These are phyloP conservation scores for Monilinia fructicola DNA, from an alignment of 2,329 filamentous ascomycete species.

Conservation along the genomic window DNA sequence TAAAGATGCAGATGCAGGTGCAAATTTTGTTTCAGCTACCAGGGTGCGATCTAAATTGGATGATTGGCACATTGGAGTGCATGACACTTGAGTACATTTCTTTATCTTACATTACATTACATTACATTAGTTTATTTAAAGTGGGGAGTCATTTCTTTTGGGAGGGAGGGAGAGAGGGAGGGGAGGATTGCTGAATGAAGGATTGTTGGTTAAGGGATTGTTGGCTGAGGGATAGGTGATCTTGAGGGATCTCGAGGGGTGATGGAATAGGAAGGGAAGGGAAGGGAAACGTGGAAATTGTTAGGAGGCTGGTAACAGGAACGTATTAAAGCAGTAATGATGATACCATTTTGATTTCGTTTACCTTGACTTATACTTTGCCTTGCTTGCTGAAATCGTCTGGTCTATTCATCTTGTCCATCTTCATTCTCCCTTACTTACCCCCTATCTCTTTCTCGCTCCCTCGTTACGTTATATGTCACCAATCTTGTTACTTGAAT, in stretches of 20 bases:
- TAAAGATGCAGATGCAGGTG: background rate
- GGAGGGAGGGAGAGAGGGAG: background rate
- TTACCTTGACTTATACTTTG: too few species aligned
- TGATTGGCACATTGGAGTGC: background rate
- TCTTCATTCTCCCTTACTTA: too few species aligned
- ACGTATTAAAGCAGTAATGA: conserved; percentile 18
- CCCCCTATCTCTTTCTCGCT: too few species aligned
- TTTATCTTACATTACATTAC: conserved; percentile 2
- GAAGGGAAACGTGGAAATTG: background rate
- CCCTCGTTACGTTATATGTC: too few species aligned
- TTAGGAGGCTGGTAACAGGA: background rate
- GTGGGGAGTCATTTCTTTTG: background rate
- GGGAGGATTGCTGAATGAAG: background rate
- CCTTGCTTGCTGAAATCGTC: background rate
- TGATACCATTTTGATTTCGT: conserved; percentile 20
- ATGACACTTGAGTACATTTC: background rate
- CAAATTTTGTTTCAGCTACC: background rate
- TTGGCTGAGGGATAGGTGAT: background rate
- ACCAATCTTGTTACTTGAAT: too few species aligned
- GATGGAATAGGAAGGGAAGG: background rate
- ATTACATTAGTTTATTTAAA: background rate
- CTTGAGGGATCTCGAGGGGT: background rate
- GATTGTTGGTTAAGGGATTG: background rate
- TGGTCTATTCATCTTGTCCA: too few species aligned
- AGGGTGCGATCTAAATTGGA: background rate